Conservation (phyloP, 2,329 filamentous ascomycete genomes). For the Aureobasidium sp. region DNA sequence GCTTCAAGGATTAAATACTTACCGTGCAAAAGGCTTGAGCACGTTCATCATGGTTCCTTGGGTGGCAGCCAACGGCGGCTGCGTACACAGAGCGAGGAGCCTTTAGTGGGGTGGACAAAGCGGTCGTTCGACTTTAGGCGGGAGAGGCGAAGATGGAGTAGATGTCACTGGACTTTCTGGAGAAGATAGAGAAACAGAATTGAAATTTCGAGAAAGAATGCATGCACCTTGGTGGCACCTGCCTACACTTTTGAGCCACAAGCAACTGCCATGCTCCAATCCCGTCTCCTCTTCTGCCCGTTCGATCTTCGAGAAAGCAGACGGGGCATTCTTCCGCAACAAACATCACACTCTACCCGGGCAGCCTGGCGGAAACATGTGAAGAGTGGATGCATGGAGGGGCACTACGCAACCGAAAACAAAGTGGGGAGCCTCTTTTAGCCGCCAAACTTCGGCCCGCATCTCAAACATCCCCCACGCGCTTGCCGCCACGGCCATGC, state of each 20-base stretch:
- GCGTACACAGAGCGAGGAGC: neutral
- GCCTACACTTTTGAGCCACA: constrained; percentile 4
- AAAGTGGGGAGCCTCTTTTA: constrained; percentile 2
- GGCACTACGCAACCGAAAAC: neutral
- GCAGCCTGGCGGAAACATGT: neutral
- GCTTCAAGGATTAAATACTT: constrained; percentile 5
- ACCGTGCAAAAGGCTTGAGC: constrained; percentile 12
- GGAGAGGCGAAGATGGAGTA: constrained; percentile 4
- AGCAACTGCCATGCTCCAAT: neutral
- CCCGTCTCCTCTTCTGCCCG: neutral
- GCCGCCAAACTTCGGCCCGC: constrained; percentile 4
- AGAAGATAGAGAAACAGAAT: neutral
- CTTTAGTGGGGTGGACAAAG: constrained; percentile 5
- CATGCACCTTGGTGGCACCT: constrained; percentile 9
- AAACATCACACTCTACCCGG: neutral
- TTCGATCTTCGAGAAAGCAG: neutral
- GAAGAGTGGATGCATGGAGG: constrained; percentile 4
- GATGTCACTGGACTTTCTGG: neutral
- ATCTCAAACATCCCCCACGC: neutral
- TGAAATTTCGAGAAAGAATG: neutral
- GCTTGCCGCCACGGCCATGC: neutral
- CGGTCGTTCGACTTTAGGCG: constrained; percentile 9
- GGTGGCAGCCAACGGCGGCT: constrained; percentile 7
- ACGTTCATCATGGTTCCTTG: constrained; percentile 10
- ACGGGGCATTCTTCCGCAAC: neutral